These are phyloP conservation scores for Salvia splendens DNA, from an alignment of 257 asterid species.

Conservation along the genomic window DNA sequence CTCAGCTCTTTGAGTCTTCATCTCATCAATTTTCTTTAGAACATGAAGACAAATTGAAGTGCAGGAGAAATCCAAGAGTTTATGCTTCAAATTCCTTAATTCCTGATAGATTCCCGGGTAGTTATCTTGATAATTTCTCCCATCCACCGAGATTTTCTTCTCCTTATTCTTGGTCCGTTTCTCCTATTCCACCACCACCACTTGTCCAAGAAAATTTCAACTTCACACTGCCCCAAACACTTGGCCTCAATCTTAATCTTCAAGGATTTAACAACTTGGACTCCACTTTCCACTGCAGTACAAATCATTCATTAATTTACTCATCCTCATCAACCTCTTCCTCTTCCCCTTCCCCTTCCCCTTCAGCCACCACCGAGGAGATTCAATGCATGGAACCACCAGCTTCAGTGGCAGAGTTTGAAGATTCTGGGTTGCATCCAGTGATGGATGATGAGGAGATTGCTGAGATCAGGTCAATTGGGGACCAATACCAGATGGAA, in stretches of 20 bases:
- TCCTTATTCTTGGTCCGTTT: constrained; percentile 59
- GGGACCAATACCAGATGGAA: constrained; percentile 88
- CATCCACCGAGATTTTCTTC: constrained; percentile 47
- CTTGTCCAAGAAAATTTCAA: constrained; percentile 57
- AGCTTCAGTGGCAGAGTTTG: constrained; percentile 35
- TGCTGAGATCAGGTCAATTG: constrained; percentile 89
- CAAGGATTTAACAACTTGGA: constrained; percentile 71
- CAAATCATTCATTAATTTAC: constrained; percentile 50
- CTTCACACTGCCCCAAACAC: constrained; percentile 82
- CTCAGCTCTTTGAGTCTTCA: constrained; percentile 41
- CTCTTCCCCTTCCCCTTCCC: constrained; percentile 46
- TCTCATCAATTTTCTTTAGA: constrained; percentile 47
- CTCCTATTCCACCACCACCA: constrained; percentile 56
- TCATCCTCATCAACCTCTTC: constrained; percentile 62
- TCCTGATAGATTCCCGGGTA: constrained; percentile 35
- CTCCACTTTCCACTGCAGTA: constrained; percentile 38
- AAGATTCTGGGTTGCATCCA: constrained; percentile 61
- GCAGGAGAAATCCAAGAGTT: constrained; percentile 67
- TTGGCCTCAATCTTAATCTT: constrained; percentile 89
- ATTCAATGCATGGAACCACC: constrained; percentile 44
- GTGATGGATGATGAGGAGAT: constrained; percentile 88
- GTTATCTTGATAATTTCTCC: constrained; percentile 44
- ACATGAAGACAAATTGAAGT: constrained; percentile 55
- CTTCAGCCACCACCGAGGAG: constrained; percentile 48
- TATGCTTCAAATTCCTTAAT: constrained; percentile 54